Conservation (phyloP, 2,329 filamentous ascomycete species). For the Neonectria neomacrospora region DNA sequence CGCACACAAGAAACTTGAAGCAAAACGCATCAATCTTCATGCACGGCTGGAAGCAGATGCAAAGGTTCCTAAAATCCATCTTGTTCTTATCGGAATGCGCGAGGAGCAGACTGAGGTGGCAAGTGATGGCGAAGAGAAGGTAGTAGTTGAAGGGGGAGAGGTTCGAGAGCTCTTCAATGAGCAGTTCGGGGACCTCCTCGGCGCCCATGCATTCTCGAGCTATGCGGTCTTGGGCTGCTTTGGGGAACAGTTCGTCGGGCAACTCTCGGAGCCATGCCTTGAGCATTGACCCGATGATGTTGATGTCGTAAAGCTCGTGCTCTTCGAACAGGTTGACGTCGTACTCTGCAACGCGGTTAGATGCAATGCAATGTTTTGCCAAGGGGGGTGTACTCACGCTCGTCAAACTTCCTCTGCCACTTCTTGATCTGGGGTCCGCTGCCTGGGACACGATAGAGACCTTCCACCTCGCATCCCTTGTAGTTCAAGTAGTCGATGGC, state of each 20-base stretch:
- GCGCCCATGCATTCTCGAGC: slow-evolving; percentile 82
- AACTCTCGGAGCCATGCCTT: slow-evolving; percentile 95
- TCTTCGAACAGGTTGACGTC: slow-evolving; percentile 93
- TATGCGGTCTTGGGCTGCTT: slow-evolving; percentile 82
- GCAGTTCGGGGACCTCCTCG: slow-evolving; percentile 82
- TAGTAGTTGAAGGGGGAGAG: slow-evolving; percentile 99
- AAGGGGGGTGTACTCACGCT: slow-evolving; percentile 63
- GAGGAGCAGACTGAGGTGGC: slow-evolving; percentile 90
- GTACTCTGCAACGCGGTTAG: slow-evolving; percentile 64
- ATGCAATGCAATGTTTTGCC: not conserved
- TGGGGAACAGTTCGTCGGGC: slow-evolving; percentile 94
- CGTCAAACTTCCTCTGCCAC: slow-evolving; percentile 92
- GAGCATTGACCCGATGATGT: slow-evolving; percentile 94
- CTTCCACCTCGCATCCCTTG: slow-evolving; percentile 93
- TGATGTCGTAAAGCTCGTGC: slow-evolving; percentile 91
- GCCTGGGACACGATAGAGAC: slow-evolving; percentile 90
- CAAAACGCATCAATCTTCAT: slow-evolving; percentile 96
- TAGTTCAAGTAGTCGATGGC: slow-evolving; percentile 97
- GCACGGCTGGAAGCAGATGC: slow-evolving; percentile 96
- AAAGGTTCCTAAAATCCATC: slow-evolving; percentile 96
- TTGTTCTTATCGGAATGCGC: slow-evolving; percentile 96
- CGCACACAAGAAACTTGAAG: slow-evolving; percentile 93
- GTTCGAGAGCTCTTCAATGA: slow-evolving; percentile 91
- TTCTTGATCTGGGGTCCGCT: slow-evolving; percentile 91
- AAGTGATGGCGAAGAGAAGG: slow-evolving; percentile 95